Evolutionary conservation across 2,329 filamentous ascomycete genomes (phyloP).

Genomic region (Ophiosphaerella korrae): DNA sequence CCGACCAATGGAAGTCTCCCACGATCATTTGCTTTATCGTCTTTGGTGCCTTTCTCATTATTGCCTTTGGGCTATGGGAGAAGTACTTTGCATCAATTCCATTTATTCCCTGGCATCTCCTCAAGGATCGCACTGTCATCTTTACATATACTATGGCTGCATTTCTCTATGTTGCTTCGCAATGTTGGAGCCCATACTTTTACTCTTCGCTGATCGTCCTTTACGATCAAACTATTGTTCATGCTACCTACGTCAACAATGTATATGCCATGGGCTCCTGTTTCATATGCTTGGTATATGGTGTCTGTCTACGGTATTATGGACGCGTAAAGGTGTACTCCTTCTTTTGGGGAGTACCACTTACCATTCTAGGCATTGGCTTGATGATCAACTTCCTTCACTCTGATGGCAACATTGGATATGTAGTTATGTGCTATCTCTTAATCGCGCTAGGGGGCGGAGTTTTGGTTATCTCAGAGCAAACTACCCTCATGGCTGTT

Average conservation of each 20-base stretch:
- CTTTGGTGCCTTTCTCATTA: constrained; percentile 43
- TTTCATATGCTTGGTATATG: constrained; percentile 37
- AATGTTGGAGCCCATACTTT: constrained; percentile 51
- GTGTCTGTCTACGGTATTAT: constrained; percentile 33
- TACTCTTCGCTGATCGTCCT: constrained; percentile 50
- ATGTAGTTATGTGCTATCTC: constrained; percentile 43
- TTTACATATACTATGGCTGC: constrained; percentile 59
- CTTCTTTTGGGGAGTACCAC: constrained; percentile 36
- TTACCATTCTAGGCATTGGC: constrained; percentile 41
- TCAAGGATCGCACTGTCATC: constrained; percentile 58
- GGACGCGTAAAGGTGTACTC: constrained; percentile 39
- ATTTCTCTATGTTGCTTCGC: constrained; percentile 39
- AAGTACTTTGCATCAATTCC: constrained; percentile 46
- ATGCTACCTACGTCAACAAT: constrained; percentile 48
- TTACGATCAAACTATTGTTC: constrained; percentile 38
- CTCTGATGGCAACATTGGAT: constrained; percentile 41
- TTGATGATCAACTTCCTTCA: constrained; percentile 48
- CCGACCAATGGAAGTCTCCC: constrained; percentile 41
- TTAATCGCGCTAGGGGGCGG: constrained; percentile 44
- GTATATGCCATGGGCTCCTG: constrained; percentile 49
- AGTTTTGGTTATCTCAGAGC: constrained; percentile 40
- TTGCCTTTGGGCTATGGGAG: constrained; percentile 50
- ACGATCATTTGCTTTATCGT: constrained; percentile 52
- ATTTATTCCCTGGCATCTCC: constrained; percentile 54
- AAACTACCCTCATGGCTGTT: constrained; percentile 42